Conservation (phyloP, 2,329 filamentous ascomycete species). For the Sporothrix euskadiensis region DNA sequence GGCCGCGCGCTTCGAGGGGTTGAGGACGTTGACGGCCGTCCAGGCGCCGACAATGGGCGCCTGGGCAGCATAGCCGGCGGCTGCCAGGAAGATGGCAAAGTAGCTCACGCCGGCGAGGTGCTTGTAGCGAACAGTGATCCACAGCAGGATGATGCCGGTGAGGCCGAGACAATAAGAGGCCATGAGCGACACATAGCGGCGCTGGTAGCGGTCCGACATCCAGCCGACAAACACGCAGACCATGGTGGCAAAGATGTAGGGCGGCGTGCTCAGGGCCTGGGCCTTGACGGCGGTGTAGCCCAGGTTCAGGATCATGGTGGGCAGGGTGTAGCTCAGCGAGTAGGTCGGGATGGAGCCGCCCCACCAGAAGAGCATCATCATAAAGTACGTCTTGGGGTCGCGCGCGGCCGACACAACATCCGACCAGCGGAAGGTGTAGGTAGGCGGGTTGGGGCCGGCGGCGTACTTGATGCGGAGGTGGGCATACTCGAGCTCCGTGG, state of each 20-base stretch:
- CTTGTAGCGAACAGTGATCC: constrained; percentile 32
- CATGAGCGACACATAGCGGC: constrained; percentile 32
- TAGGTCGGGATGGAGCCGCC: constrained; percentile 25
- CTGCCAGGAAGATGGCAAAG: constrained; percentile 35
- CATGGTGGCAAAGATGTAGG: constrained; percentile 45
- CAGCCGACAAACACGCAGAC: constrained; percentile 32
- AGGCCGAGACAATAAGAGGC: constrained; percentile 33
- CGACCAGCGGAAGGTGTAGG: constrained; percentile 35
- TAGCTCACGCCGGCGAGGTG: constrained; percentile 33
- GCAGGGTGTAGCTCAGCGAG: constrained; percentile 35
- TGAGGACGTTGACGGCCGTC: constrained; percentile 29
- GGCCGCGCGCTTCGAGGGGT: constrained; percentile 34
- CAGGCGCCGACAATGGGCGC: constrained; percentile 26
- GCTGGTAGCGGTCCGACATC: constrained; percentile 44
- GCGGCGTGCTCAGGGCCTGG: constrained; percentile 37
- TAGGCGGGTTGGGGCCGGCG: constrained; percentile 28
- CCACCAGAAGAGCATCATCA: constrained; percentile 46
- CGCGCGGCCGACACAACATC: constrained; percentile 15
- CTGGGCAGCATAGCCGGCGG: constrained; percentile 31
- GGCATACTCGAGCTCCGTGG: constrained; percentile 46
- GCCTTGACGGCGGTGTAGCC: constrained; percentile 37
- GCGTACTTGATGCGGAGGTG: constrained; percentile 33
- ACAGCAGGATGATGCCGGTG: constrained; percentile 33
- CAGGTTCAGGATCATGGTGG: constrained; percentile 38
- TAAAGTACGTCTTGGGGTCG: constrained; percentile 47